Evolutionary conservation across 2,329 filamentous ascomycete genomes (phyloP).

Genomic region (Fusarium stilboides): DNA sequence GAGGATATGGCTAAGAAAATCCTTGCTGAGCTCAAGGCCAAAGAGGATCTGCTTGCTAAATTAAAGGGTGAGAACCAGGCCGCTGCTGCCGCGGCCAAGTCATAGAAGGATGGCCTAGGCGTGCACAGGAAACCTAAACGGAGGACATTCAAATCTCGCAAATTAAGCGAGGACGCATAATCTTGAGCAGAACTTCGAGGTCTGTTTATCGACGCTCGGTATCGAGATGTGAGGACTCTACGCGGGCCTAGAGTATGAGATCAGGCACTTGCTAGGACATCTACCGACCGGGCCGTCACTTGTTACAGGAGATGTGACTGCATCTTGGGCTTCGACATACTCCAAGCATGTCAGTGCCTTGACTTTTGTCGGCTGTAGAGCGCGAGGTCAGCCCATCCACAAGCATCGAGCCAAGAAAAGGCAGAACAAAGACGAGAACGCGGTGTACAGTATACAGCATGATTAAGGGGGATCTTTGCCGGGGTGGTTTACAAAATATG

Average conservation of each 20-base stretch:
- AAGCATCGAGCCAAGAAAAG: slow-evolving; percentile 2
- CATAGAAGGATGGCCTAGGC: slow-evolving; percentile 44
- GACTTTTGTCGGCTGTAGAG: neutral
- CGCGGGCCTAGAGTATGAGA: neutral
- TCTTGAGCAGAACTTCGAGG: neutral
- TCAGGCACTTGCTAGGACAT: neutral
- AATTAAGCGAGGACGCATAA: slow-evolving; percentile 5
- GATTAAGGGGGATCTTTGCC: neutral
- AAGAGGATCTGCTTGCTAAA: slow-evolving; percentile 73
- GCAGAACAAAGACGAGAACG: neutral
- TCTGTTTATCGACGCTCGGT: neutral
- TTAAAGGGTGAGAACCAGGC: slow-evolving; percentile 73
- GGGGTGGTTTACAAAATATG: too few relatives aligned
- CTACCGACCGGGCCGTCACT: neutral
- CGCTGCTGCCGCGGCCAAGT: slow-evolving; percentile 53
- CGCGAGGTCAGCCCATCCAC: neutral
- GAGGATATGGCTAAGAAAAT: slow-evolving; percentile 72
- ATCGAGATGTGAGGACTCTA: neutral
- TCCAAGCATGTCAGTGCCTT: neutral
- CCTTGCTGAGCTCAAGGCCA: slow-evolving; percentile 73
- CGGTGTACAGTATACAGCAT: neutral
- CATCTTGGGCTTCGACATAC: neutral
- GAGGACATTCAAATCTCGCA: slow-evolving; percentile 10
- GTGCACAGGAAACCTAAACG: slow-evolving; percentile 13
- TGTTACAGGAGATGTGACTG: neutral